Evolutionary conservation across 345 rosid species (phyloP).

Genomic region (Clarkia xantiana): DNA sequence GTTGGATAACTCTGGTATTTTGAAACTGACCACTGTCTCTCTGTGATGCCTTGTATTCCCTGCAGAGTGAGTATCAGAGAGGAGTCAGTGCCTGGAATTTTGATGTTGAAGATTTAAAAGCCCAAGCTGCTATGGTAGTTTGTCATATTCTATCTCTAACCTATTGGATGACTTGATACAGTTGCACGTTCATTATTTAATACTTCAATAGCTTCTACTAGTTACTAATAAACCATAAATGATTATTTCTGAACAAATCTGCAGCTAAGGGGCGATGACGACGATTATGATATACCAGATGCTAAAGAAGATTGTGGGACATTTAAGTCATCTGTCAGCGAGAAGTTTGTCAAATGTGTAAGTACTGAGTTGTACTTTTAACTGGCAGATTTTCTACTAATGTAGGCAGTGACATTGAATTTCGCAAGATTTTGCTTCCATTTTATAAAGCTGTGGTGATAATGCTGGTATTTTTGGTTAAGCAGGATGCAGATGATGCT

Average conservation of each 20-base stretch:
- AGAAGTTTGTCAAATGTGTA: constrained; percentile 26
- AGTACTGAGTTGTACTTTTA: not conserved
- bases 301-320: constrained; percentile 46
- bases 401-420: not conserved
- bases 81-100: constrained; percentile 99
- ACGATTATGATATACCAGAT: constrained; percentile 31
- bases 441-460: not conserved
- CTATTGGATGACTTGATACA: too few relatives aligned
- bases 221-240: not conserved
- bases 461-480: constrained; percentile 9
- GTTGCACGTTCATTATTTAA: too few relatives aligned
- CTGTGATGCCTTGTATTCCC: not conserved
- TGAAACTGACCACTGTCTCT: not conserved
- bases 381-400: not conserved
- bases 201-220: too few relatives aligned
- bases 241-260: constrained; percentile 8
- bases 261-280: constrained; percentile 64
- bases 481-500: constrained; percentile 19
- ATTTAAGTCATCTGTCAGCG: constrained; percentile 18
- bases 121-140: constrained; percentile 88
- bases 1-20: too few relatives aligned
- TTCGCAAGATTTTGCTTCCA: not conserved
- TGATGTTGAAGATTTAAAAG: constrained; percentile 84
- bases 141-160: constrained; percentile 2
- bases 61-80: constrained; percentile 88